Evolutionary conservation across 257 asterid species (phyloP).

Genomic region (Mitragyna speciosa): DNA sequence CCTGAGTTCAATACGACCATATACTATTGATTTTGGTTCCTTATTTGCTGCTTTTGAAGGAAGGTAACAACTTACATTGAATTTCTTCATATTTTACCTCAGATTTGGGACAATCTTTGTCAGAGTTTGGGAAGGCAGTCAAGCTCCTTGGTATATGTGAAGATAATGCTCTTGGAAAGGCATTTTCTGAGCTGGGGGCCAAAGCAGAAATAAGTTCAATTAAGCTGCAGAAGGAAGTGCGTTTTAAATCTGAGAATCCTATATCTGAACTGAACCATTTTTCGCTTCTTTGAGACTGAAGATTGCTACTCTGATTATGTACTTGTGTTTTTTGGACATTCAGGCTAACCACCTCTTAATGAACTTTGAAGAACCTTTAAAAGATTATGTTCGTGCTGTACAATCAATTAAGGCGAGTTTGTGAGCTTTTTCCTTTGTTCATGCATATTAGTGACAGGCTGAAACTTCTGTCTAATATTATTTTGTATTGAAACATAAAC

Average conservation of each 20-base stretch:
- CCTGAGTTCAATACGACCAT: background rate
- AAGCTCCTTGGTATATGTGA: conserved; percentile 82
- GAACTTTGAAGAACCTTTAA: conserved; percentile 95
- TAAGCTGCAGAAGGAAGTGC: conserved; percentile 85
- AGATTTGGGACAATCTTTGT: conserved; percentile 90
- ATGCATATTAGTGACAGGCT: background rate
- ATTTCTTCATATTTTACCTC: conserved; percentile 27
- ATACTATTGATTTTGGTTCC: background rate
- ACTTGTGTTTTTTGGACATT: conserved; percentile 3
- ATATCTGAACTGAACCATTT: background rate
- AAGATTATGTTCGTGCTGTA: conserved; percentile 94
- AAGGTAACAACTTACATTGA: background rate
- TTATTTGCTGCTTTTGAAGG: background rate
- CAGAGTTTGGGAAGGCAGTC: conserved; percentile 94
- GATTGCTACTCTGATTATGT: background rate
- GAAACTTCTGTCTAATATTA: background rate
- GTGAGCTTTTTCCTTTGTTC: conserved; percentile 13
- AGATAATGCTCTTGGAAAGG: conserved; percentile 81
- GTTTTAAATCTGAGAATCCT: background rate
- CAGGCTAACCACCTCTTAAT: conserved; percentile 95
- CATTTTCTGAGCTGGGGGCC: conserved; percentile 87
- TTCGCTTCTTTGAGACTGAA: background rate
- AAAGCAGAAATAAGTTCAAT: conserved; percentile 73
- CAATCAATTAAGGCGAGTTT: conserved; percentile 86
- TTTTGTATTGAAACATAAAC: background rate